Base-by-base conservation (phyloP, 176 grass and related monocot genomes). In the Coix lacrymajobi region DNA sequence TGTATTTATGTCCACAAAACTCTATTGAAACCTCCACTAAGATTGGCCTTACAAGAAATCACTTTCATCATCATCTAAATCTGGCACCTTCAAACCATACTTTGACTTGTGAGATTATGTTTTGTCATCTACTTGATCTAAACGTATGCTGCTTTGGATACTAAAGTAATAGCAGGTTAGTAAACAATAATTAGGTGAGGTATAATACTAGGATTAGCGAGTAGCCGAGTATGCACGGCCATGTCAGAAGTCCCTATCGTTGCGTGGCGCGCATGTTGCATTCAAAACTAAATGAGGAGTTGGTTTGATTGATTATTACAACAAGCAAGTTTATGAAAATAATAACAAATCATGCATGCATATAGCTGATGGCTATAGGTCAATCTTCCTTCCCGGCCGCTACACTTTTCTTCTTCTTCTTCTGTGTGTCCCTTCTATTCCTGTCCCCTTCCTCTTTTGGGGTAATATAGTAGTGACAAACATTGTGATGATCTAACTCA, bases 151-250 rank as follows among this genome's bases (percentile, higher is more conserved):
- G 17, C 20, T 46, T 38, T 63, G 31, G 39, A 39, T 79, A 60
- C 9, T 54, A 54, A 52, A 71, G 10, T 38, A 69, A 20, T 5
- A 37, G 22, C 14, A 5, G 38, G 33, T 11, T 45, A 6, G 26
- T 79, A 19, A 4, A 51, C 5, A 19, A 63, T 64, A 17, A 64
- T 48, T 73, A 49, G 39, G 20, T 1, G 30, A 20, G 34, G 19
- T 54, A 69, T n/a, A 30, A 36, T 60, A 73, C 29, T 62, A 73
- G 69, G 69, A 83, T 73, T 83, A 62, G 17, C 4, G 11, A 44
- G 11, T n/a, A n/a, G n/a, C n/a, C n/a, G n/a, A n/a, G n/a, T n/a
- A n/a, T n/a, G n/a, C 26, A 32, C n/a, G n/a, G 24, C 25, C 48
- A 70, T 31, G 45, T 1, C 26, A 40, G 32, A 75, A 65, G 54